Evolutionary conservation across 331 rosid species (phyloP).

Genomic region (Malus hybrid): DNA sequence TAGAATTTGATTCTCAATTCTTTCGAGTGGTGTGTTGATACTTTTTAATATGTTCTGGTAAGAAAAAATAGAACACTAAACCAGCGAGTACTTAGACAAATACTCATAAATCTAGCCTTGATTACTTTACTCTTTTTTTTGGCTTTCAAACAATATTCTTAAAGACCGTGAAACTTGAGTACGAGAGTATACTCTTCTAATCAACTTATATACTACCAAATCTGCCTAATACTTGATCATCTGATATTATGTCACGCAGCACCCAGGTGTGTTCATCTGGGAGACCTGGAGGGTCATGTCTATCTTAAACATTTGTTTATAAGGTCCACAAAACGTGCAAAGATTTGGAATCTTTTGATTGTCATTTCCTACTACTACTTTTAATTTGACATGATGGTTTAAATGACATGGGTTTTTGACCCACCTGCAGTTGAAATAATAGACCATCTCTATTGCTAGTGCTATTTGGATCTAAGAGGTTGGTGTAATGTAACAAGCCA

Average conservation of each 20-base stretch:
- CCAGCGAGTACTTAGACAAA: too few species aligned
- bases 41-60: too few species aligned
- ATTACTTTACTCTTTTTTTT: too few species aligned
- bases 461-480: constrained; percentile 24
- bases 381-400: constrained; percentile 35
- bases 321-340: constrained; percentile 41
- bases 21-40: too few species aligned
- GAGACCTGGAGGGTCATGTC: constrained; percentile 10
- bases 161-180: too few species aligned
- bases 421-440: constrained; percentile 76
- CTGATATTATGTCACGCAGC: background rate
- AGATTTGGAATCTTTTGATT: constrained; percentile 42
- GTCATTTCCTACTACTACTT: constrained; percentile 33
- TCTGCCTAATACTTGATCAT: too few species aligned
- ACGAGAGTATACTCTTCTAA: too few species aligned
- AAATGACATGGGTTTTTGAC: constrained; percentile 47
- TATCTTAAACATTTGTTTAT: constrained; percentile 19
- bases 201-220: too few species aligned
- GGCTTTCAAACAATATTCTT: too few species aligned
- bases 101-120: too few species aligned
- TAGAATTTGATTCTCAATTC: too few species aligned
- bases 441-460: constrained; percentile 52
- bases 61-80: too few species aligned
- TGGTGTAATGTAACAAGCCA: constrained; percentile 65
- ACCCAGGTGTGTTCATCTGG: constrained; percentile 5